Base-by-base conservation (phyloP, 1,139 yeast genomes). In the Diutina mesorugosa region DNA sequence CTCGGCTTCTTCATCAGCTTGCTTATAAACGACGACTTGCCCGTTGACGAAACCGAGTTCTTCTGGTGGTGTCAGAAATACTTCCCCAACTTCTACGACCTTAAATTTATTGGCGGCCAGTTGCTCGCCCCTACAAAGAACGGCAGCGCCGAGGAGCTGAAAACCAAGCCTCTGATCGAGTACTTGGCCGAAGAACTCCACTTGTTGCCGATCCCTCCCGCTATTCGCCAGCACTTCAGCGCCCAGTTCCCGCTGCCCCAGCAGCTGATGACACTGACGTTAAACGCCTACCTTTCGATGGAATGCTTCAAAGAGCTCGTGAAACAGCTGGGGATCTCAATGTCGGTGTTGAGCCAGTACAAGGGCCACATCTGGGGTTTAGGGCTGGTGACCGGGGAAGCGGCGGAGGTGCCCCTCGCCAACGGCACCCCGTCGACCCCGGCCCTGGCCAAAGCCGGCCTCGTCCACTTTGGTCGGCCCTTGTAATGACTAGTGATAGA, bases 1-100 rank as follows among this genome's bases (percentile, higher is more conserved):
- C 80, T 91, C 67, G 99, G 99, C 1, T 91, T 91, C 68, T 75
- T 93, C 61, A 73, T 90, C 47, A 84, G 96, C 57, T 76, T 90
- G 61, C 76, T 93, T 67, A 81, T 86, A 62, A 89, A 90, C 68
- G 80, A 82, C 59, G 74, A 78, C 56, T 86, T 93, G 74, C 98
- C 98, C 0, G 81, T 80, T 28, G 90, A 85, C 62, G 95, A 88
- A 66, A 79, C 81, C 51, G 96, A 87, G 53, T 93, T 90, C 65
- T 78, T 85, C 61, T 77, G 84, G 76, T 83, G 90, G 78, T 77
- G 90, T 56, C 71, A 77, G 54, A 77, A 82, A 58, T 90, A 81
- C 67, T 89, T 93, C 74, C 97, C 97, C 26, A 83, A 80, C 59
- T 81, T 88, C 56, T 90, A 82, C 69, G 99, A 93, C 67, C 80